These are phyloP conservation scores for Yamadazyma paraphyllophila DNA, from an alignment of 805 yeast genomes.

Conservation along the genomic window DNA sequence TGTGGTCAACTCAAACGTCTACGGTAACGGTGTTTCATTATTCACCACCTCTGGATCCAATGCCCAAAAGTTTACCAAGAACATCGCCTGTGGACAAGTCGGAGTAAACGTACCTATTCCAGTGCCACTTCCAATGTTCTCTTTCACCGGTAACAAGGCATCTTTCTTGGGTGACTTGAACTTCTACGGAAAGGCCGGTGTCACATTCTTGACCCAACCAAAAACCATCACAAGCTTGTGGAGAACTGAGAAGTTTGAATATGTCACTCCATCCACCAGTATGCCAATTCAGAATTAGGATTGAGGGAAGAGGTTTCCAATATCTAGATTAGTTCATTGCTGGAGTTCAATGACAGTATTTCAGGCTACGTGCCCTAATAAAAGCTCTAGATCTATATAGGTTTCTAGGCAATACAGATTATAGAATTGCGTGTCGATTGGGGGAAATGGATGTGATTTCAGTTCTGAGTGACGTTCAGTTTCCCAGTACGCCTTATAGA, in stretches of 20 bases:
- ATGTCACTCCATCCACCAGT: constrained; percentile 53
- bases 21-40: constrained; percentile 71
- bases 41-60: constrained; percentile 68
- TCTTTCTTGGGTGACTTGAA: constrained; percentile 77
- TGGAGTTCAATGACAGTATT: neutral
- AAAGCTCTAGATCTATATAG: neutral
- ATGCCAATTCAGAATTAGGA: constrained; percentile 68
- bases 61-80: constrained; percentile 68
- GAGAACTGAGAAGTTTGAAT: constrained; percentile 51
- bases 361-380: constrained; percentile 44
- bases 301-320: no score
- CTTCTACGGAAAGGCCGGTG: constrained; percentile 76
- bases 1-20: constrained; percentile 54
- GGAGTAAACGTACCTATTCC: constrained; percentile 80
- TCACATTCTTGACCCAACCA: constrained; percentile 68
- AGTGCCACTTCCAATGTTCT: constrained; percentile 78
- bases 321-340: no score
- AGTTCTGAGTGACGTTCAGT: no score
- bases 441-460: no score
- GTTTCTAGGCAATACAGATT: neutral
- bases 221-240: constrained; percentile 72
- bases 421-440: no score
- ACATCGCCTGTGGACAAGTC: constrained; percentile 72
- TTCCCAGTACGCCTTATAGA: no score
- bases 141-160: constrained; percentile 74